Evolutionary conservation across 2,329 filamentous ascomycete species (phyloP).

Genomic region (Rhinocladiella mackenziei): DNA sequence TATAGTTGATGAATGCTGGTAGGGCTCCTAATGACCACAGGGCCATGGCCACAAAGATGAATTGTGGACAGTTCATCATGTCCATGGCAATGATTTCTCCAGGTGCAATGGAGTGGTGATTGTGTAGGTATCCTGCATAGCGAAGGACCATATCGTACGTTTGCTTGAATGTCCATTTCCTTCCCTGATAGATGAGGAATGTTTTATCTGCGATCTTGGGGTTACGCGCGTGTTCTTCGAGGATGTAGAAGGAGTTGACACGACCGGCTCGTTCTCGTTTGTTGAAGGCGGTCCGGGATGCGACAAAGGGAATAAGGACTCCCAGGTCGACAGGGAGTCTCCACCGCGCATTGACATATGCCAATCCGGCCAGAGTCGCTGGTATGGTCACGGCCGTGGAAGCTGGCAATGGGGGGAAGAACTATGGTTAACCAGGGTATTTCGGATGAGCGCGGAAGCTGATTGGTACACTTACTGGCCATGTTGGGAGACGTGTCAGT

Average conservation of each 20-base stretch:
- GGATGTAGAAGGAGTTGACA: conserved; percentile 68
- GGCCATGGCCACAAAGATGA: conserved; percentile 70
- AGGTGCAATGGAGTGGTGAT: conserved; percentile 58
- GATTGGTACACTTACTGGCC: no score
- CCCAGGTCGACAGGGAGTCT: conserved; percentile 61
- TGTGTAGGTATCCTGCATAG: conserved; percentile 72
- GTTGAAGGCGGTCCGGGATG: conserved; percentile 42
- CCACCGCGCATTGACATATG: conserved; percentile 72
- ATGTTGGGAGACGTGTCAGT: no score
- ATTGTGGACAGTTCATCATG: conserved; percentile 75
- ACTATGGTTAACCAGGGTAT: background rate
- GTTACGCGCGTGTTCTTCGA: conserved; percentile 64
- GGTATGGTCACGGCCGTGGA: conserved; percentile 15
- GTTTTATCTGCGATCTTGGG: conserved; percentile 48
- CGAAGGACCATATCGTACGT: conserved; percentile 66
- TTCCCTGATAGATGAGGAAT: conserved; percentile 66
- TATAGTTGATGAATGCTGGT: conserved; percentile 84
- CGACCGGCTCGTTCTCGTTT: conserved; percentile 54
- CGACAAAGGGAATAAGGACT: conserved; percentile 55
- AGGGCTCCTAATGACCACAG: conserved; percentile 79
- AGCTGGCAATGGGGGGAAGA: background rate
- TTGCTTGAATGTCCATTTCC: conserved; percentile 69
- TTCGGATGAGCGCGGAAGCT: no score
- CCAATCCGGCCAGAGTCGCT: conserved; percentile 62
- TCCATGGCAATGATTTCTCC: conserved; percentile 76